Evolutionary conservation across 139 green algal genomes (phyloP), one percentile per base, ranked within the genome.

Genomic region (Astrephomene gubernaculifera): DNA sequence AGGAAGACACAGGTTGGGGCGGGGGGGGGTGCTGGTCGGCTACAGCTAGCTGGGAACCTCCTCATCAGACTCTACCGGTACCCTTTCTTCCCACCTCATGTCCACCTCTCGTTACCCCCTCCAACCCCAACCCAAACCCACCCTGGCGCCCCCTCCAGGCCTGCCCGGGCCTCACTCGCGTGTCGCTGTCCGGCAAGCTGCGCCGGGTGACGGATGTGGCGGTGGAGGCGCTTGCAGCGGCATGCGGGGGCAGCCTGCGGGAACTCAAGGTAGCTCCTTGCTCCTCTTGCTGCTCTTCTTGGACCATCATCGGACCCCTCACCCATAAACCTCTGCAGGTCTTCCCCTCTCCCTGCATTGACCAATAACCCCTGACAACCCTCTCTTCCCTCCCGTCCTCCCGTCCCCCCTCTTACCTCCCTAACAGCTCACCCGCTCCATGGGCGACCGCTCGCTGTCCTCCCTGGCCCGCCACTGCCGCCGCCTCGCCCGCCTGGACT

Each of bases 151-250:
- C 43, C 39, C 68, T 2, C 3, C 67, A 86, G 80, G 80, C 80
- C 45, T 86, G 67, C 80, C 33, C 35, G 21, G 14, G 5, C 44
- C 80, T 86, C 14, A 5, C 2, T 27, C 25, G 38, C 0, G 80
- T 86, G 65, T 12, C 24, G 25, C 65, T 86, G 29, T 61, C 29
- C 25, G 67, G 80, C 52, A 86, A 86, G 67, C 80, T 86, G 67
- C 67, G 67, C 38, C 65, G 67, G 4, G 80, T 86, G 24, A 86
- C 67, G 49, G 80, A 86, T n/a, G 80, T 68, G 35, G 43, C 45
- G 10, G 67, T 61, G 49, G 80, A 68, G 49, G 80, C 67, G 17
- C 45, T 86, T 65, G 80, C 67, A 49, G 39, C 61, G 5, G 31
- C 25, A 41, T 67, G 44, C 43, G 43, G 78, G 60, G 29, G 10